These are phyloP conservation scores for Plasmopara muralis DNA, from an alignment of 352 stramenopile genomes.

Conservation along the genomic window DNA sequence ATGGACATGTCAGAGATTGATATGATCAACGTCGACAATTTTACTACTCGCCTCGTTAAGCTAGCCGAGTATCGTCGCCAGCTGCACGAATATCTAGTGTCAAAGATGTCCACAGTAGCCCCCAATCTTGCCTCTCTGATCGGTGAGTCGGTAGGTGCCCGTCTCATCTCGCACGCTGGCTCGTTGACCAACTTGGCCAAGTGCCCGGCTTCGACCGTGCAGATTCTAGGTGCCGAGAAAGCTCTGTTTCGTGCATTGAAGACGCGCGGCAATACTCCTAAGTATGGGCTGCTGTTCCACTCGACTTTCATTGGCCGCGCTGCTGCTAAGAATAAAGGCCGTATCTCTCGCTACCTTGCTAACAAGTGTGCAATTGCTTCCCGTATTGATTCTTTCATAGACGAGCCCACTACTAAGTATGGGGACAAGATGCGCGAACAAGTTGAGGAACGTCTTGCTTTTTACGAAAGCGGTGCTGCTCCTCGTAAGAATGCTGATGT, in stretches of 20 bases:
- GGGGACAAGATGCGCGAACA: conserved; percentile 98
- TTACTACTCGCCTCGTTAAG: conserved; percentile 97
- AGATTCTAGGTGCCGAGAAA: conserved; percentile 99
- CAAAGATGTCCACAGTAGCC: conserved; percentile 98
- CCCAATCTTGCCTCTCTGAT: conserved; percentile 98
- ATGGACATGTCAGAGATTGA: conserved; percentile 99
- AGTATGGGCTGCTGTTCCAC: conserved; percentile 99
- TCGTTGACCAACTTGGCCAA: conserved; percentile 99
- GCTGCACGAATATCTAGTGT: conserved; percentile 91
- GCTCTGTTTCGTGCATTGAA: conserved; percentile 99
- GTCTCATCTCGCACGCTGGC: conserved; percentile 99
- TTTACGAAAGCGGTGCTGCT: conserved; percentile 98
- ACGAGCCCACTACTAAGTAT: conserved; percentile 94
- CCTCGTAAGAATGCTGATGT: conserved; percentile 99
- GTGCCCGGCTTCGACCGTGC: conserved; percentile 98
- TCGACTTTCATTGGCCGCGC: conserved; percentile 99
- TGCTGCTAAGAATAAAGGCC: conserved; percentile 99
- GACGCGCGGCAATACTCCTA: conserved; percentile 99
- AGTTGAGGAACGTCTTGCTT: conserved; percentile 98
- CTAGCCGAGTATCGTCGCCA: conserved; percentile 97
- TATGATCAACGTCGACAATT: conserved; percentile 99
- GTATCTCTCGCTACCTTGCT: conserved; percentile 98
- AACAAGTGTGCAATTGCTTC: conserved; percentile 99
- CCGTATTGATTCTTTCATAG: conserved; percentile 98
- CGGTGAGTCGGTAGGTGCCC: conserved; percentile 97